Percentiles rank a stretch among this genome's conserved stretches.
Conservation (phyloP, 2,329 filamentous ascomycete species). For the Diaporthe ilicicola region DNA sequence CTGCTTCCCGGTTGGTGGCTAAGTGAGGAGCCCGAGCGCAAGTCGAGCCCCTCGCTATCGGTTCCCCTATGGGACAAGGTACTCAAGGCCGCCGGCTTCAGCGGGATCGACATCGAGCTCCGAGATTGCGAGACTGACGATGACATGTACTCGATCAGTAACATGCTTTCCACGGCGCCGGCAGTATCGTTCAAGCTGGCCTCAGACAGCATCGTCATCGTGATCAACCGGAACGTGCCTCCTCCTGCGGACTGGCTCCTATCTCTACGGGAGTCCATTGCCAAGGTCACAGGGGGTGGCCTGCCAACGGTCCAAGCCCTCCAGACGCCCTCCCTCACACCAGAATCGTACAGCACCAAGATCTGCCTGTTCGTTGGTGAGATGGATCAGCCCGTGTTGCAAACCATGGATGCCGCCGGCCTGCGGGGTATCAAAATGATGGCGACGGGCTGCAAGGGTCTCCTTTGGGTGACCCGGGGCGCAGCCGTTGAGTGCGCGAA, state of each 20-base stretch:
- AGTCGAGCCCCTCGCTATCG: background rate
- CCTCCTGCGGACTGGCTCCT: background rate
- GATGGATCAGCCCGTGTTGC: conserved; percentile 38
- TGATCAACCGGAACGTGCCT: background rate
- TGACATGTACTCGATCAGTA: background rate
- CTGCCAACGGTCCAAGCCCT: background rate
- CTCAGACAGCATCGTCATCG: conserved; percentile 4
- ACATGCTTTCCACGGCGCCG: background rate
- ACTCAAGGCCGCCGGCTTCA: background rate
- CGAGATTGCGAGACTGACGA: background rate
- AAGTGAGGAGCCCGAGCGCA: conserved; percentile 29
- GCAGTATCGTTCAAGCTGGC: conserved; percentile 21
- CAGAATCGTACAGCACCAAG: background rate
- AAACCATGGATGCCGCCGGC: conserved; percentile 32
- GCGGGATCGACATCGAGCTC: background rate
- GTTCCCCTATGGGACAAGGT: background rate
- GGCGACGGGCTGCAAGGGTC: conserved; percentile 30
- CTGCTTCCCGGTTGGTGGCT: conserved; percentile 48
- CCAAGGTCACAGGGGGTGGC: background rate
- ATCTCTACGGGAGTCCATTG: background rate
- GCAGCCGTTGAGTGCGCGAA: conserved; percentile 9
- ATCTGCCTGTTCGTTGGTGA: conserved; percentile 39
- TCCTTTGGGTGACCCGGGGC: conserved; percentile 36
- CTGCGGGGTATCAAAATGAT: conserved; percentile 34
- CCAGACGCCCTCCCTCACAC: background rate